A percentile compares a stretch with the other conserved stretches of the same genome.
phyloP scores from a whole-genome alignment of 1,139 yeast genomes.

The Magnusiomyces fungicola region DNA sequence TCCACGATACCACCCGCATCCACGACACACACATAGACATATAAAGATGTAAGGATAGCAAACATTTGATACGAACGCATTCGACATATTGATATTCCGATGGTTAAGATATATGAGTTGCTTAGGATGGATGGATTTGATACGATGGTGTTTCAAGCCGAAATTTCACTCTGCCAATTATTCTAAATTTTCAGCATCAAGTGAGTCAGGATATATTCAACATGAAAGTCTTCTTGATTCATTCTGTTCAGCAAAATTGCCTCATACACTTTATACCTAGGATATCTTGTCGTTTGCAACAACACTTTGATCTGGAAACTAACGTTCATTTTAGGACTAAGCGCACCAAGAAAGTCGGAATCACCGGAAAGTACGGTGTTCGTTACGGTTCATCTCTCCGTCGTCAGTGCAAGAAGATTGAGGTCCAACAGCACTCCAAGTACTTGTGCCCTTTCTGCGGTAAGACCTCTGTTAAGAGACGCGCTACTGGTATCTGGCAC shows the following conservation, averaged over 20 bases:
- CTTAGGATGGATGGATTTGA: too few relatives aligned
- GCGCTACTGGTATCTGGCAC: slow-evolving; percentile 98
- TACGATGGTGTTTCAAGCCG: too few relatives aligned
- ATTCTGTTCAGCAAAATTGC: too few relatives aligned
- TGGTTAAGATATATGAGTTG: too few relatives aligned
- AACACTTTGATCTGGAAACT: too few relatives aligned
- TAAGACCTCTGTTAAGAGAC: slow-evolving; percentile 96
- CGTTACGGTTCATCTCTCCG: slow-evolving; percentile 99
- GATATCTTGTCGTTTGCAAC: too few relatives aligned
- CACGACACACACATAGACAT: slow-evolving; percentile 1
- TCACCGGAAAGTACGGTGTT: slow-evolving; percentile 99
- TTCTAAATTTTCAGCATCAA: too few relatives aligned
- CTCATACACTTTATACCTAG: too few relatives aligned
- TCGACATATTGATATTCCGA: slow-evolving; percentile 13
- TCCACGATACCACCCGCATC: slow-evolving; percentile 5
- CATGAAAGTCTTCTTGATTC: too few relatives aligned
- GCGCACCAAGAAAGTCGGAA: slow-evolving; percentile 99
- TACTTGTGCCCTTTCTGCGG: slow-evolving; percentile 99
- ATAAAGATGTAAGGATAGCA: slow-evolving; percentile 3
- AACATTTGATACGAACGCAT: slow-evolving; percentile 12
- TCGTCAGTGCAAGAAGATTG: slow-evolving; percentile 99
- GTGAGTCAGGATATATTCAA: too few relatives aligned
- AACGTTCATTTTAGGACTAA: slow-evolving; percentile 61
- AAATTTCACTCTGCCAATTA: too few relatives aligned
- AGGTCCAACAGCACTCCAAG: slow-evolving; percentile 97